Evolutionary conservation across 2,329 filamentous ascomycete genomes (phyloP).

Genomic region (Stemphylium lycopersici): DNA sequence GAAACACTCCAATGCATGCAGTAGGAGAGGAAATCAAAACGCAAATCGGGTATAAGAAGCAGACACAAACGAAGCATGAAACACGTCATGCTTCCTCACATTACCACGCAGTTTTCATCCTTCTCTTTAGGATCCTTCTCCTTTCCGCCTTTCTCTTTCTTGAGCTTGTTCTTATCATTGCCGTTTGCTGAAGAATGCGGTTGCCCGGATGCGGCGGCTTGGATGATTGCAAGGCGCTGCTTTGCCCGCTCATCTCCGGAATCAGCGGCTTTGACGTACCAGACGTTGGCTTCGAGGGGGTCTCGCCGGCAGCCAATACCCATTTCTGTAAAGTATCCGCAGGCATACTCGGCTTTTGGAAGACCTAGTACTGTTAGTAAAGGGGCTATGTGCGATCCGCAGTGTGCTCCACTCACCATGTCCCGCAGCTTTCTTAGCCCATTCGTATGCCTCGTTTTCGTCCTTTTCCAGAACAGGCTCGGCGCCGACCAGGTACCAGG

Average conservation of each 20-base stretch:
- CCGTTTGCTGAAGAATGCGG: slow-evolving; percentile 19
- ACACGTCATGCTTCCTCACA: slow-evolving; percentile 30
- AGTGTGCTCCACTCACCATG: slow-evolving; percentile 66
- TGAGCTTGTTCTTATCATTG: slow-evolving; percentile 37
- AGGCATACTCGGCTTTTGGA: slow-evolving; percentile 82
- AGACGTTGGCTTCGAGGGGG: slow-evolving; percentile 94
- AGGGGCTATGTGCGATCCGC: not conserved
- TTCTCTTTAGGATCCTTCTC: slow-evolving; percentile 35
- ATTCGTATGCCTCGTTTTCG: slow-evolving; percentile 94
- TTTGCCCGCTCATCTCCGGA: slow-evolving; percentile 89
- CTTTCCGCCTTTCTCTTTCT: slow-evolving; percentile 36
- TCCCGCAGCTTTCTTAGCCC: slow-evolving; percentile 86
- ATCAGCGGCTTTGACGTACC: slow-evolving; percentile 96
- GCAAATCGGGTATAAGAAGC: slow-evolving; percentile 5
- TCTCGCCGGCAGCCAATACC: slow-evolving; percentile 94
- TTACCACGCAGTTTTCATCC: slow-evolving; percentile 49
- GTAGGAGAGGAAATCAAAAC: not conserved
- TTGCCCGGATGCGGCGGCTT: slow-evolving; percentile 73
- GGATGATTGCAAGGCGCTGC: slow-evolving; percentile 83
- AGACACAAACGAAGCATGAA: not conserved
- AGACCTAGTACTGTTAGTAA: slow-evolving; percentile 57
- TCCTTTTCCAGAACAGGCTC: slow-evolving; percentile 92
- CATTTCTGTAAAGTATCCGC: slow-evolving; percentile 98
- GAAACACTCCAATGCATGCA: not conserved
- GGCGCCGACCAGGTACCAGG: slow-evolving; percentile 97